These are phyloP conservation scores for Aspergillus indologenus DNA, from an alignment of 495 filamentous ascomycete genomes.

Conservation along the genomic window DNA sequence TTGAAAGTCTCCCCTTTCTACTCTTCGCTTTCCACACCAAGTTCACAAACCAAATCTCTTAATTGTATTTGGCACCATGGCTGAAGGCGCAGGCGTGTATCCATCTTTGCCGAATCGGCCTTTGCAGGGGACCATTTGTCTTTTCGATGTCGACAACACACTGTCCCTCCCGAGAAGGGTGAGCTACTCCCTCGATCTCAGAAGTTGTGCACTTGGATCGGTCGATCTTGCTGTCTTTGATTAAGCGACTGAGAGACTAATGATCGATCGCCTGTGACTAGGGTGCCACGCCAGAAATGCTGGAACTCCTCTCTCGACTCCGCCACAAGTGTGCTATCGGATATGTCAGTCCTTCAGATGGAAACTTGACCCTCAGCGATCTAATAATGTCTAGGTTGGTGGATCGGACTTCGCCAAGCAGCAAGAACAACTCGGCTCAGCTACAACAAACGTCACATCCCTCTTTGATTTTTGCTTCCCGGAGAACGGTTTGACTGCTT, in stretches of 20 bases:
- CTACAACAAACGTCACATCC: constrained; percentile 59
- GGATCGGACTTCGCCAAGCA: constrained; percentile 88
- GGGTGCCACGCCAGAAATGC: constrained; percentile 74
- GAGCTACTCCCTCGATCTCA: constrained; percentile 24
- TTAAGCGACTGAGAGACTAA: background rate
- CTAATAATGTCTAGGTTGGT: constrained; percentile 51
- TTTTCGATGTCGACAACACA: constrained; percentile 93
- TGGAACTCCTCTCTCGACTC: constrained; percentile 70
- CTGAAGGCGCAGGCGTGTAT: constrained; percentile 52
- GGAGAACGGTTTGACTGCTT: constrained; percentile 94
- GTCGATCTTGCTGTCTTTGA: background rate
- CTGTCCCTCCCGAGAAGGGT: constrained; percentile 74
- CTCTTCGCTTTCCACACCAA: constrained; percentile 6
- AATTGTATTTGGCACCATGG: constrained; percentile 27
- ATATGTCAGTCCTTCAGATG: constrained; percentile 50
- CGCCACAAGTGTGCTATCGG: constrained; percentile 90
- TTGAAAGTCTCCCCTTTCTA: background rate
- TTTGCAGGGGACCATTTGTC: constrained; percentile 81
- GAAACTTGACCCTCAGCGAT: background rate
- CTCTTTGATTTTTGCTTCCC: constrained; percentile 97
- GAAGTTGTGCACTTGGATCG: background rate
- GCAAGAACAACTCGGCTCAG: constrained; percentile 84
- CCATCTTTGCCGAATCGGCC: constrained; percentile 77
- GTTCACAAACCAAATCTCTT: background rate
- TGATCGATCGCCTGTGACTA: constrained; percentile 27